Base-by-base conservation (phyloP, 768 basidiomycete genomes). In the Panaeolus papilionaceus region DNA sequence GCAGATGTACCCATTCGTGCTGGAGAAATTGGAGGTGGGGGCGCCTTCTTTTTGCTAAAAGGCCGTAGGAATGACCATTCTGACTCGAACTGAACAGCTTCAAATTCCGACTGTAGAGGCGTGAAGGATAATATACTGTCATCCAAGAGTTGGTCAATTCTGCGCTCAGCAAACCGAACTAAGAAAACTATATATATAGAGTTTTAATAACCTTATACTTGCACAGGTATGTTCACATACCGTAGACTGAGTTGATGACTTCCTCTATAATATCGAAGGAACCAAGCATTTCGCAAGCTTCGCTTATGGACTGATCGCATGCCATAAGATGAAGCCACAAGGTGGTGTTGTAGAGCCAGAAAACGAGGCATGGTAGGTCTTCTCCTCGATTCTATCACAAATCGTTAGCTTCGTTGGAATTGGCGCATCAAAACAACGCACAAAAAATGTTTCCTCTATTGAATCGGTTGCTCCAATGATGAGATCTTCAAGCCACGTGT, bases 261-360 rank as follows among this genome's bases (percentile, higher is more conserved):
- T 98, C 96, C 78, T 95, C 93, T 65, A 98, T 87, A 72, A 97
- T 86, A 62, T 89, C 88, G 67, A 96, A 91, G 3, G 94, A 89
- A 18, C 92, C 93, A 51, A 96, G 80, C 78, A 92, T 85, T 71
- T 96, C 93, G 73, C 94, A 96, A 2, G 90, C 87, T 67, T 89
- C 88, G 67, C 86, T 89, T 71, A 95, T 89, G 18, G 91, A 87
- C 65, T 87, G 86, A 76, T 95, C 94, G 74, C 93, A 95, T 66
- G 92, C 89, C 80, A 99, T 84, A 61, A 99, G 87, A 80, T 99
- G 95, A 16, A 99, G 84, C 86, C 97, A 92, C 37, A 95, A 79
- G 10, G 93, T 94, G 20, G 89, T 86, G 77, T 99, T 99, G 79
- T 95, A 94, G 58, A 97, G 80, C 96, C 98, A 99, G 78, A 98